Evolutionary conservation across 2,329 filamentous ascomycete genomes (phyloP).

Genomic region (Dothideomycetidae sp.): DNA sequence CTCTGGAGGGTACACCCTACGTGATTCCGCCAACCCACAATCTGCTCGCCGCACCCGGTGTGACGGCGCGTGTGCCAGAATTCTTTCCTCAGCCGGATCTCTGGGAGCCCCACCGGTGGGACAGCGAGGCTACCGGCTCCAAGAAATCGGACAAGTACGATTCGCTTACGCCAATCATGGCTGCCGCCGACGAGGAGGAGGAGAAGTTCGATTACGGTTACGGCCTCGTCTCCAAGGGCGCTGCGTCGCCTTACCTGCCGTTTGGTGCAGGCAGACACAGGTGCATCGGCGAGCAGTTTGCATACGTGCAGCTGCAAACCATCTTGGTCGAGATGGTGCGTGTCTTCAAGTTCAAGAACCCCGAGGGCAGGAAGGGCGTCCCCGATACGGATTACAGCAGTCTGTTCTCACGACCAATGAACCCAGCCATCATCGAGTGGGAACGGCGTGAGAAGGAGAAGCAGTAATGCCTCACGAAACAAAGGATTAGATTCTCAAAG

Average conservation of each 20-base stretch:
- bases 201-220: constrained; percentile 87
- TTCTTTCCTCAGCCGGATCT: constrained; percentile 70
- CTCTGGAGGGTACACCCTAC: constrained; percentile 67
- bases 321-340: constrained; percentile 67
- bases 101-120: constrained; percentile 92
- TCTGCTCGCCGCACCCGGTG: constrained; percentile 73
- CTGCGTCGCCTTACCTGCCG: constrained; percentile 77
- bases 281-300: constrained; percentile 95
- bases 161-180: constrained; percentile 18
- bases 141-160: constrained; percentile 25
- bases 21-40: constrained; percentile 68
- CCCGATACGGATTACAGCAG: constrained; percentile 54
- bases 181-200: constrained; percentile 33
- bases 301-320: constrained; percentile 79
- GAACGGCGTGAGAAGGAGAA: constrained; percentile 40
- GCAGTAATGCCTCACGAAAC: constrained; percentile 8
- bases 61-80: constrained; percentile 54
- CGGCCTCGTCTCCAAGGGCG: constrained; percentile 81
- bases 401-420: constrained; percentile 32
- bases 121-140: constrained; percentile 43
- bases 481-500: too few relatives aligned
- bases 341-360: constrained; percentile 64
- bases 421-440: constrained; percentile 50
- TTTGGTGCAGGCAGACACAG: constrained; percentile 87
- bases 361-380: constrained; percentile 54